Evolutionary conservation across 805 yeast species (phyloP).

Genomic region (Starmerella geochares): DNA sequence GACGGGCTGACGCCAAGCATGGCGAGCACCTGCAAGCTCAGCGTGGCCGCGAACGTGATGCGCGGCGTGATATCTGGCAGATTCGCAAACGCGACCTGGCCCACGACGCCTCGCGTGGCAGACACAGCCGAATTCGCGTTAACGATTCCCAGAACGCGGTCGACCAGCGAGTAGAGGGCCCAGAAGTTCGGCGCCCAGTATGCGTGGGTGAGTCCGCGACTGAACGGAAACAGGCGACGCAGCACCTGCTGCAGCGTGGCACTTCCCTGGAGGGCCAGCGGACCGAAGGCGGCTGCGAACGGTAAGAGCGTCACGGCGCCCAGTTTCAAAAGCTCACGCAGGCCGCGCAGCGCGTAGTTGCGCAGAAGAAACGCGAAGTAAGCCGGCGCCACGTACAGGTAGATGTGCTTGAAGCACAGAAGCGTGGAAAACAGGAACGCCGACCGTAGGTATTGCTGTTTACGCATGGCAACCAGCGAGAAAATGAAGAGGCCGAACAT

Average conservation of each 20-base stretch:
- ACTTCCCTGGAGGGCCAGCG: slow-evolving; percentile 60
- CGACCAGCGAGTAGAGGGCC: slow-evolving; percentile 84
- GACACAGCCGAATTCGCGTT: slow-evolving; percentile 32
- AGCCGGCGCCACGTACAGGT: slow-evolving; percentile 87
- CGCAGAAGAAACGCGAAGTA: slow-evolving; percentile 71
- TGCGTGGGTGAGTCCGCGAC: slow-evolving; percentile 92
- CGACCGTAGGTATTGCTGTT: slow-evolving; percentile 45
- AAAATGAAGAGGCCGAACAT: slow-evolving; percentile 73
- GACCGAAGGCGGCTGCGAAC: slow-evolving; percentile 49
- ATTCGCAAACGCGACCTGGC: slow-evolving; percentile 73
- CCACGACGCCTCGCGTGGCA: slow-evolving; percentile 79
- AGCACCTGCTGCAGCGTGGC: slow-evolving; percentile 57
- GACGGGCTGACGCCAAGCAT: slow-evolving; percentile 32
- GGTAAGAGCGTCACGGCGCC: slow-evolving; percentile 51
- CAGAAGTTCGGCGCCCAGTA: slow-evolving; percentile 99
- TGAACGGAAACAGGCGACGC: slow-evolving; percentile 75
- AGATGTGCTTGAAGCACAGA: slow-evolving; percentile 89
- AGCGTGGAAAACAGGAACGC: slow-evolving; percentile 58
- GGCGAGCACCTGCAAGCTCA: slow-evolving; percentile 75
- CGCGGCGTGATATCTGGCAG: slow-evolving; percentile 73
- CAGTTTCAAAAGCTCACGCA: slow-evolving; percentile 51
- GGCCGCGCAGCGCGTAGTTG: slow-evolving; percentile 42
- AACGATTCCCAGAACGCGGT: slow-evolving; percentile 45
- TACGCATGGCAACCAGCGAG: slow-evolving; percentile 61
- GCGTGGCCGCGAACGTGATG: slow-evolving; percentile 64